Base-by-base conservation (phyloP, 306 rosid genomes). In the Gleditsia sinensis region DNA sequence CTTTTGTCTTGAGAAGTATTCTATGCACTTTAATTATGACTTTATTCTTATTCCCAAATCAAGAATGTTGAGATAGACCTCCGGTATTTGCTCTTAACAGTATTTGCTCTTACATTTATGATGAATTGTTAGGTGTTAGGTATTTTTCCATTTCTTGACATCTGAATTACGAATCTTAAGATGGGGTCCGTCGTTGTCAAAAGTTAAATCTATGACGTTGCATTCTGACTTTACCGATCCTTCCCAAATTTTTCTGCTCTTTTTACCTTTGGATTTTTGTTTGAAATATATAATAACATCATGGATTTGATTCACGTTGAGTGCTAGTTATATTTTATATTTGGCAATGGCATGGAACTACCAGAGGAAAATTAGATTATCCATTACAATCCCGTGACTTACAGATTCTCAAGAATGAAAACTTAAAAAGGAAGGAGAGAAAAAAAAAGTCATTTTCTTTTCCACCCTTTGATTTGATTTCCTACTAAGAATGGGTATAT, bases 371-470 rank as follows among this genome's bases (percentile, higher is more conserved):
- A 67, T 65, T 75, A 75, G 82, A 70, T 79, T 43, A 62, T 66
- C 49, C 75, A 69, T 42, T 64, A 50, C 23, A 40, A 37, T 66
- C 81, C 75, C 77, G 81, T 81, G 81, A 81, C 81, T 45, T 54
- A 36, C 75, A 78, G 27, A 56, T 55, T 78, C 68, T 60, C 59
- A 25, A 67, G 28, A 61, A 30, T 77, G 67, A 46, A 60, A 33
- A n/a, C 14, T 34, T 72, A 67, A 40, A 74, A 40, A 32, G 66
- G 46, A 30, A 37, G 64, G 46, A 25, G 14, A 27, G 51, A 51
- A 40, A 48, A 19, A 27, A 28, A 1, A 42, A 27, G 3, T 17
- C 21, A 32, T 74, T 80, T 66, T 72, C 57, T 43, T 55, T 6
- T 66, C 30, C 20, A 23, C 37, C 63, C 23, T 70, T 67, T 66